Evolutionary conservation across 306 rosid genomes (phyloP).

Genomic region (Casuarina equisetifolia): DNA sequence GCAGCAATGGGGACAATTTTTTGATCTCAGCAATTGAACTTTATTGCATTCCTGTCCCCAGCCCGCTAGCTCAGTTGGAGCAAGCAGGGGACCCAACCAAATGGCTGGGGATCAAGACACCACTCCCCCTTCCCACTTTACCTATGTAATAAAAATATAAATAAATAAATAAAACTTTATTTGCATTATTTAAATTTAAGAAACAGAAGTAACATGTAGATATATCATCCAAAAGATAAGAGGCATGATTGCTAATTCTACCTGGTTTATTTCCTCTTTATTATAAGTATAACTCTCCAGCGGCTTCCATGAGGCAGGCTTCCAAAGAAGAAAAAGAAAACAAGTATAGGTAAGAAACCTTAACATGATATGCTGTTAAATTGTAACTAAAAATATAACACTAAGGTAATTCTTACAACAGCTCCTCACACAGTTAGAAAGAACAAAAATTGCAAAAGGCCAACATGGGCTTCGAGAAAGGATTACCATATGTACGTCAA

Average conservation of each 20-base stretch:
- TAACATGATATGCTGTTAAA: background rate
- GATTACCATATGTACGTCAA: slow-evolving; percentile 83
- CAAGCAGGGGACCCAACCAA: too few species aligned
- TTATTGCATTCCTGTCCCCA: background rate
- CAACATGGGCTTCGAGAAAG: slow-evolving; percentile 25
- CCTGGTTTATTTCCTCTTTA: slow-evolving; percentile 97
- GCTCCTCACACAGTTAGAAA: background rate
- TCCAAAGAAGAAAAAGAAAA: slow-evolving; percentile 28
- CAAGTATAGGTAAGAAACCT: background rate
- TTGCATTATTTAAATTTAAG: background rate
- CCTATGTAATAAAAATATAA: too few species aligned
- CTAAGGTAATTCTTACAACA: background rate
- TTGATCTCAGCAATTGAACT: background rate
- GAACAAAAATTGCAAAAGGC: slow-evolving; percentile 9
- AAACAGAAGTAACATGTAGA: slow-evolving; percentile 21
- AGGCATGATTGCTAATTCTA: slow-evolving; percentile 28
- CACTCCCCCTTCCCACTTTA: too few species aligned
- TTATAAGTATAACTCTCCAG: slow-evolving; percentile 69
- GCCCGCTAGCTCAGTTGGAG: too few species aligned
- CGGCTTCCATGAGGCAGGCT: slow-evolving; percentile 67
- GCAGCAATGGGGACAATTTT: background rate
- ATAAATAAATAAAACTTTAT: too few species aligned
- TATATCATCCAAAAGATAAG: slow-evolving; percentile 17
- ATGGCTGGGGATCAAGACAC: too few species aligned
- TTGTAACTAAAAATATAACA: background rate